Base-by-base conservation (phyloP, 1,284 basidiomycete genomes). In the Butyriboletus appendiculatus region DNA sequence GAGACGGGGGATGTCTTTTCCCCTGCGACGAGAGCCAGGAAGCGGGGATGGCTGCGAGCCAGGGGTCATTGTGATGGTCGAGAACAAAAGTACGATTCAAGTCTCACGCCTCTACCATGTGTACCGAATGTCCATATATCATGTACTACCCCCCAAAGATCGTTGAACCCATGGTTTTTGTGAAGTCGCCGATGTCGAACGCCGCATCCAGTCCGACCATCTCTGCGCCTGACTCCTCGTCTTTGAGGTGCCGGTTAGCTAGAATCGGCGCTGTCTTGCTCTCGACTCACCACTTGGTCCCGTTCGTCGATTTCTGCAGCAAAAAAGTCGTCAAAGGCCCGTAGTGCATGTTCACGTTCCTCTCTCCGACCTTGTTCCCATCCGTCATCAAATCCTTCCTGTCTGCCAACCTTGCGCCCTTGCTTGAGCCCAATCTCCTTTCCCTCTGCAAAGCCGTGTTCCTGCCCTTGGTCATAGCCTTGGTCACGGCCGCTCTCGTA, bases 1-100 rank as follows among this genome's bases (percentile, higher is more conserved):
- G 16, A 92, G 81, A 42, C 76, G 79, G 10, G 89, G 89, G 8
- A 84, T 81, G 10, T 78, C 71, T 65, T 84, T 88, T 24, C 79
- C 81, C 66, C 81, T 88, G 62, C 85, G 82, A 60, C 83, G 81
- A 6, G 24, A 16, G 5, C 66, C 66, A 20, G 40, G 3, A 10
- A 11, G 18, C 18, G 42, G 28, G 18, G 28, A 11, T 8, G 43
- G 16, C 6, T 20, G 37, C 3, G 40, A 2, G n/a, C 41, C 24
- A 34, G 43, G 22, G 1, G 57, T 34, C 61, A 62, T 54, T 20
- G 42, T 47, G 45, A 26, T 40, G 51, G 35, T 46, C 72, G 16
- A 7, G 12, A 40, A 20, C 24, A 11, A 47, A 20, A 47, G 20
- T 33, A 28, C 4, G 12, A 14, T 30, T 8, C 20, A 5, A 52